These are phyloP conservation scores for Rhazya stricta DNA, from an alignment of 257 asterid genomes.

Conservation along the genomic window DNA sequence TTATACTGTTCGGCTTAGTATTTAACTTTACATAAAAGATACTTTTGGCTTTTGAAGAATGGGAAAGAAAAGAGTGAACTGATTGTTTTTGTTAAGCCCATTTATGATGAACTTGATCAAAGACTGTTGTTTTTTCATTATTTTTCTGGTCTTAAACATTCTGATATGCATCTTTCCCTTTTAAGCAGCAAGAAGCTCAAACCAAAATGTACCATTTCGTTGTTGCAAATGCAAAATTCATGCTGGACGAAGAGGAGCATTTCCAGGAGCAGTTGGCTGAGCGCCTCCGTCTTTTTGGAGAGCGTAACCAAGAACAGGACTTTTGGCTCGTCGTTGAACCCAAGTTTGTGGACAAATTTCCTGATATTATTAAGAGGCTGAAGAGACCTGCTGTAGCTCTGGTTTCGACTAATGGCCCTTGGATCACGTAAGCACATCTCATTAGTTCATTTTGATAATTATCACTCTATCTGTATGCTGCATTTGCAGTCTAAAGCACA, in stretches of 20 bases:
- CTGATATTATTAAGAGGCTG: slow-evolving; percentile 65
- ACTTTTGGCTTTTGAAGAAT: background rate
- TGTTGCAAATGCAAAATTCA: slow-evolving; percentile 92
- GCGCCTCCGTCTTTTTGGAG: slow-evolving; percentile 59
- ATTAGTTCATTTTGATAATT: background rate
- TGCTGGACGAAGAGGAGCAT: slow-evolving; percentile 99
- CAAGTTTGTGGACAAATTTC: slow-evolving; percentile 84
- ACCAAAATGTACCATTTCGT: slow-evolving; percentile 64
- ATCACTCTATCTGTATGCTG: background rate
- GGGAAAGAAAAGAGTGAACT: background rate
- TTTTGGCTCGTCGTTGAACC: slow-evolving; percentile 98
- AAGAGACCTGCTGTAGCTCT: slow-evolving; percentile 96
- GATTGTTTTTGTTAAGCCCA: background rate
- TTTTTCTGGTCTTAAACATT: background rate
- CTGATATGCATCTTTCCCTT: background rate
- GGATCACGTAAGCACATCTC: slow-evolving; percentile 70
- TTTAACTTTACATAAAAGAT: background rate
- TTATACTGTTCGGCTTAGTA: background rate
- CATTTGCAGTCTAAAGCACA: background rate
- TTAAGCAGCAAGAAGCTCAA: slow-evolving; percentile 41
- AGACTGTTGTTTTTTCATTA: background rate
- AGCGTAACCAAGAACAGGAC: slow-evolving; percentile 67
- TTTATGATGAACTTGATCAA: background rate
- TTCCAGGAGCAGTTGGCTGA: slow-evolving; percentile 77
- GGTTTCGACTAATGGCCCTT: slow-evolving; percentile 78